phyloP scores from a whole-genome alignment of 768 basidiomycete species.

The Boletus vermiculosoides region DNA sequence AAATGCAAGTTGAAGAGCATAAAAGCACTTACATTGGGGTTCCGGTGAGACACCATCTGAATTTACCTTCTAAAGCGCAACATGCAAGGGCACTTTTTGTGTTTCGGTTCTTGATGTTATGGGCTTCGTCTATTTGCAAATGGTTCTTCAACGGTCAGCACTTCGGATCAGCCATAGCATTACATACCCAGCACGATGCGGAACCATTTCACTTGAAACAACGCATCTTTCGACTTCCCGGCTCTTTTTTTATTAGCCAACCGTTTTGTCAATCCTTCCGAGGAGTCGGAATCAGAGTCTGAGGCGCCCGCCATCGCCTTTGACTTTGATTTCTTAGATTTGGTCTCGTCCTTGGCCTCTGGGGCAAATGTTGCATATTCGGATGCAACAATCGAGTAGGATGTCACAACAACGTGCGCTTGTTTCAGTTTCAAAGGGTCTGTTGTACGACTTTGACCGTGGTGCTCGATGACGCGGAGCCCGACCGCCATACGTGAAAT shows the following conservation, averaged over 20 bases:
- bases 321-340: constrained; percentile 42
- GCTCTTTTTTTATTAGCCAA: constrained; percentile 42
- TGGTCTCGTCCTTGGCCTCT: constrained; percentile 54
- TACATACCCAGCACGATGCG: constrained; percentile 77
- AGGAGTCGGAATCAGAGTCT: constrained; percentile 36
- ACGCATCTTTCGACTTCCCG: constrained; percentile 53
- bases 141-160: background rate
- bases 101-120: constrained; percentile 87
- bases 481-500: constrained; percentile 66
- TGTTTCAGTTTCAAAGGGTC: constrained; percentile 54
- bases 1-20: background rate
- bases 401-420: constrained; percentile 79
- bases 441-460: constrained; percentile 71
- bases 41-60: constrained; percentile 86
- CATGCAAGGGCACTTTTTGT: constrained; percentile 80
- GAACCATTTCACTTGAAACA: constrained; percentile 83
- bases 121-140: constrained; percentile 74
- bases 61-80: constrained; percentile 72
- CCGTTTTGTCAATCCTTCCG: constrained; percentile 40
- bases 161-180: background rate
- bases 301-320: constrained; percentile 28
- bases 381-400: constrained; percentile 80
- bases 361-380: constrained; percentile 62
- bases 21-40: constrained; percentile 59
- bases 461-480: constrained; percentile 77